Evolutionary conservation across 2,329 filamentous ascomycete species (phyloP), one percentile per base, ranked within the genome.

Genomic region (Botrytis byssoidea): DNA sequence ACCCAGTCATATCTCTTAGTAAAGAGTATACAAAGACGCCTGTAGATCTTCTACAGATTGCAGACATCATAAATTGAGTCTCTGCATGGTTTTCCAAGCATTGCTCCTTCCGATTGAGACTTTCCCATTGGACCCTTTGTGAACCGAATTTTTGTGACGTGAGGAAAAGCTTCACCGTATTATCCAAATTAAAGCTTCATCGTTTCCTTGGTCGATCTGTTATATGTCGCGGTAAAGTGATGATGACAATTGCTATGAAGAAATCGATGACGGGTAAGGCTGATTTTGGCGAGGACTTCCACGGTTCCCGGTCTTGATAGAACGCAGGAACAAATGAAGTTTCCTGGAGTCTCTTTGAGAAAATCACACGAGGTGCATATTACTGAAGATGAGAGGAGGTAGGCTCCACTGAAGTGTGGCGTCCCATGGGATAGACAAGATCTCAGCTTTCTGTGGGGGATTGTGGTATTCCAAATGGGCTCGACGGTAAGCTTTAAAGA

Each of bases 31-130:
- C n/a, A 42, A 66, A 42, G 44, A 51, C 69, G 35, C 46, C n/a
- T 42, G 46, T 65, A 55, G 61, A 59, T 72, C 70, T 67, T 67
- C 48, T 72, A 48, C 61, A 72, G 57, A 51, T n/a, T 48, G 40
- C 69, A 16, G 69, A n/a, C 57, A 64, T 71, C 42, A 71, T 10
- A 72, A 40, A 72, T 72, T 67, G 70, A 67, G 42, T 18, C 44
- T 71, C 46, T 72, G 70, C 70, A 72, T 72, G 63, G 57, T 59
- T 72, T 61, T 42, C 61, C 70, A 61, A 72, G 29, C 44, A 67
- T 59, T n/a, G 35, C 20, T 35, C 29, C 66, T 40, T 69, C 55
- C 10, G n/a, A 42, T 57, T 46, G 60, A 59, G 25, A 44, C 70
- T 67, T 66, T 55, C 46, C 37, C 29, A 37, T 29, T 59, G 70